Evolutionary conservation across 1,284 basidiomycete species (phyloP).

Genomic region (Heimioporus retisporus): DNA sequence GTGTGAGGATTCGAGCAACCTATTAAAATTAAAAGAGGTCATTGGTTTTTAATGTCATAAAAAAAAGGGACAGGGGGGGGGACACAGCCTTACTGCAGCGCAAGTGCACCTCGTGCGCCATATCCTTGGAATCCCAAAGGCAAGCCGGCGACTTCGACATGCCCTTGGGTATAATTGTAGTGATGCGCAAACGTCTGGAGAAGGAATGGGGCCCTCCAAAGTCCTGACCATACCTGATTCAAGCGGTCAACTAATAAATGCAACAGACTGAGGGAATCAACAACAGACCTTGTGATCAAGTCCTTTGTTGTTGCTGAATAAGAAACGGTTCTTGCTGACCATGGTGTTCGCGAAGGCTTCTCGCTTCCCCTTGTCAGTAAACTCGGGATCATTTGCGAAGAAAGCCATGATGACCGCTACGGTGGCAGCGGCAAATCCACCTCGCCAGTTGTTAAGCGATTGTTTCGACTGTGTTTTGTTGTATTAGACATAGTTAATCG

Average conservation of each 20-base stretch:
- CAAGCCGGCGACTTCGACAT: not conserved
- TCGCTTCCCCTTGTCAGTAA: not conserved
- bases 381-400: constrained; percentile 2
- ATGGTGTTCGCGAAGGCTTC: constrained; percentile 6
- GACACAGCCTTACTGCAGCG: no score
- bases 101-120: not conserved
- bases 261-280: not conserved
- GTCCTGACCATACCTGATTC: constrained; percentile 8
- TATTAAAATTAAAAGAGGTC: no score
- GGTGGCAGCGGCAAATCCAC: constrained; percentile 6
- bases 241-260: not conserved
- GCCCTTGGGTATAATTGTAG: not conserved
- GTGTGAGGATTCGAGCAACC: no score
- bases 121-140: not conserved
- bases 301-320: constrained; percentile 10
- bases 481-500: not conserved
- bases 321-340: constrained; percentile 10
- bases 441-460: constrained; percentile 8
- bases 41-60: no score
- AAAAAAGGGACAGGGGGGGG: no score
- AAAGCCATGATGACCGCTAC: constrained; percentile 6
- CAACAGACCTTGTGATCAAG: constrained; percentile 1
- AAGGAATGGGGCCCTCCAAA: constrained; percentile 8
- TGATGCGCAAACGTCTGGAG: constrained; percentile 11
- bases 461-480: constrained; percentile 3